Evolutionary conservation across 495 filamentous ascomycete species (phyloP), one percentile per base, ranked within the genome.

Genomic region (Neurospora sp.): DNA sequence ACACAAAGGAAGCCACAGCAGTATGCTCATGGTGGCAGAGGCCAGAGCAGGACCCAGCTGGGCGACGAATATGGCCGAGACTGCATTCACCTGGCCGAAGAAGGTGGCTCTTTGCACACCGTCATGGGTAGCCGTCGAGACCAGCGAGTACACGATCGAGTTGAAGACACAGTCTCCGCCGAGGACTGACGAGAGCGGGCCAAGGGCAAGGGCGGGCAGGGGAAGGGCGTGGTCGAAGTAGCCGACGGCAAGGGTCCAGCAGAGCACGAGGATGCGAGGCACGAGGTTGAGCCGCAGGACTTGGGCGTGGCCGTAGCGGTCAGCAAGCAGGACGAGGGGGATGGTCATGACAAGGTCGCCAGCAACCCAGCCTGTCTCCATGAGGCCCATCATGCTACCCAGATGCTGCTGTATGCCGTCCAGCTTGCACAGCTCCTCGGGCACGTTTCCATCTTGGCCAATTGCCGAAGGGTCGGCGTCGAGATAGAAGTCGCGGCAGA

Each of bases 301-400:
- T 3, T 46, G 48, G 11, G 75, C 77, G 18, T 77, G 77, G 6
- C 84, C 84, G 37, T 82, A 82, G 14, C 77, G 78, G 42, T 83
- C 82, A 5, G 82, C 81, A 3, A 84, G 72, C 41, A 80, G 81
- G 23, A 82, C 79, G 14, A 85, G 77, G 4, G 84, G 84, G 39
- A 85, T 83, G 6, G 84, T 85, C 82, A 84, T 83, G 59, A 84
- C 14, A 27, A 85, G 83, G 70, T 85, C 83, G n/a, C 84, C 83
- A 35, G 79, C 83, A 40, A 84, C 82, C 83, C 84, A 85, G 5
- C 78, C 62, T 10, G 81, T 83, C 73, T 85, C 84, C 78, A 83
- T 81, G 31, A 71, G 75, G 0, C 86, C 85, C 69, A 84, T 81
- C 10, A 84, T 76, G 80, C 82, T 81, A 18, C 84, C 85, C 20